phyloP scores from a whole-genome alignment of 2,329 filamentous ascomycete species.

The Exophiala aquamarina region DNA sequence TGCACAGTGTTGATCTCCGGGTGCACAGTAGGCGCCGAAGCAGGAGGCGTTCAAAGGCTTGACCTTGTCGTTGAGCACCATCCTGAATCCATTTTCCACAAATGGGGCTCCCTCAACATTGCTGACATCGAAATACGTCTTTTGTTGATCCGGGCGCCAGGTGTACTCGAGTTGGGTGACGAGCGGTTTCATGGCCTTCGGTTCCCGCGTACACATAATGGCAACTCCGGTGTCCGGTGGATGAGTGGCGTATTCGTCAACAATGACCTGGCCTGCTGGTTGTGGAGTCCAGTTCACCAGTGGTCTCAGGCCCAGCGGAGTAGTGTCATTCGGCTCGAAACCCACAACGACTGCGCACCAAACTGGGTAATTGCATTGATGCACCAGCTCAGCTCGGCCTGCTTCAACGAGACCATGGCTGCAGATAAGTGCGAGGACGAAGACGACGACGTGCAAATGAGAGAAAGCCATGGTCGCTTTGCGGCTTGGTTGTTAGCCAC shows the following conservation, averaged over 20 bases:
- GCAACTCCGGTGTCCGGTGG: not conserved
- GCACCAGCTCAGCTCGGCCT: not conserved
- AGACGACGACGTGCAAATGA: too few relatives aligned
- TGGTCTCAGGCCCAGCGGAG: not conserved
- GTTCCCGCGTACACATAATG: slow-evolving; percentile 17
- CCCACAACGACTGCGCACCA: slow-evolving; percentile 13
- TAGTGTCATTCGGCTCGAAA: not conserved
- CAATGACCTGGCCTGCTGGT: not conserved
- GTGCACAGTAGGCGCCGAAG: slow-evolving; percentile 7
- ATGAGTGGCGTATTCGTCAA: not conserved
- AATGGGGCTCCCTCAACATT: slow-evolving; percentile 44
- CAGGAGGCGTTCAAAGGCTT: slow-evolving; percentile 5
- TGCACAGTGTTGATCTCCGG: slow-evolving; percentile 8
- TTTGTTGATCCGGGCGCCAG: slow-evolving; percentile 31
- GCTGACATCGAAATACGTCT: slow-evolving; percentile 42
- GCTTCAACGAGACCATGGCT: too few relatives aligned
- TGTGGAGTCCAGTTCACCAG: not conserved
- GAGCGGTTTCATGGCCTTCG: not conserved
- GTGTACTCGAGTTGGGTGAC: slow-evolving; percentile 38
- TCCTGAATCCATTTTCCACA: slow-evolving; percentile 23
- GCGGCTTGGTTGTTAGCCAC: too few relatives aligned
- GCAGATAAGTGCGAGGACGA: too few relatives aligned
- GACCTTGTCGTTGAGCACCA: slow-evolving; percentile 7
- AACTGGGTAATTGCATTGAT: slow-evolving; percentile 9
- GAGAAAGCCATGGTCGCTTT: too few relatives aligned